A percentile compares a stretch with the other conserved stretches of the same genome.
These are phyloP conservation scores for Penicillium vulpinum DNA, from an alignment of 2,329 filamentous ascomycete genomes.

Conservation along the genomic window DNA sequence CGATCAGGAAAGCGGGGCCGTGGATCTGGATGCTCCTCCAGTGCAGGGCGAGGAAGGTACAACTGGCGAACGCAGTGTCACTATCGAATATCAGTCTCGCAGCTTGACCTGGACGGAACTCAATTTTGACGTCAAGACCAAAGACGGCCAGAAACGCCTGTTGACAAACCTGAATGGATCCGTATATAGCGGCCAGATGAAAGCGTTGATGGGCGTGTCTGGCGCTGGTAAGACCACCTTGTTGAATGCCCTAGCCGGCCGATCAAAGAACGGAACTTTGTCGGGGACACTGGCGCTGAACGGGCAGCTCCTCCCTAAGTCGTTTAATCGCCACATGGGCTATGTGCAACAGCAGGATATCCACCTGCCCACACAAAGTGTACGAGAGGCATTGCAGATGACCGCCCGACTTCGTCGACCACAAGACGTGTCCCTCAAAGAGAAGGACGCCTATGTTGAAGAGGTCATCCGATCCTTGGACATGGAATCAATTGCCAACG, in stretches of 20 bases:
- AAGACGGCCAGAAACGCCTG: background rate
- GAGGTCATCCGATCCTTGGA: conserved; percentile 62
- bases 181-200: background rate
- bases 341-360: too few species aligned
- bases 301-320: conserved; percentile 59
- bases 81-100: too few species aligned
- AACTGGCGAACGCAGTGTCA: too few species aligned
- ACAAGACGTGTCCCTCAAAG: conserved; percentile 53
- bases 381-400: conserved; percentile 63
- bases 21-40: too few species aligned
- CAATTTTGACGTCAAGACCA: background rate
- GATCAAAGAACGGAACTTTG: too few species aligned
- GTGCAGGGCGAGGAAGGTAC: too few species aligned
- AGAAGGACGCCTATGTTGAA: conserved; percentile 65
- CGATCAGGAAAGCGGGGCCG: too few species aligned
- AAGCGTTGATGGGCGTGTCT: conserved; percentile 2
- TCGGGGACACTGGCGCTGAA: too few species aligned
- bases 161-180: background rate
- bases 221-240: conserved; percentile 10
- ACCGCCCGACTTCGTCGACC: conserved; percentile 61
- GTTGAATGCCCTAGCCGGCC: conserved; percentile 8
- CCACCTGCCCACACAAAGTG: conserved; percentile 59
- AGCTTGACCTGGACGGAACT: too few species aligned
- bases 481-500: conserved; percentile 64
- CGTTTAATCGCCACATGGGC: conserved; percentile 63